Evolutionary conservation across 208 protist genomes (phyloP), one percentile per base, ranked within the genome.

Genomic region (Wallacemonas sp.): DNA sequence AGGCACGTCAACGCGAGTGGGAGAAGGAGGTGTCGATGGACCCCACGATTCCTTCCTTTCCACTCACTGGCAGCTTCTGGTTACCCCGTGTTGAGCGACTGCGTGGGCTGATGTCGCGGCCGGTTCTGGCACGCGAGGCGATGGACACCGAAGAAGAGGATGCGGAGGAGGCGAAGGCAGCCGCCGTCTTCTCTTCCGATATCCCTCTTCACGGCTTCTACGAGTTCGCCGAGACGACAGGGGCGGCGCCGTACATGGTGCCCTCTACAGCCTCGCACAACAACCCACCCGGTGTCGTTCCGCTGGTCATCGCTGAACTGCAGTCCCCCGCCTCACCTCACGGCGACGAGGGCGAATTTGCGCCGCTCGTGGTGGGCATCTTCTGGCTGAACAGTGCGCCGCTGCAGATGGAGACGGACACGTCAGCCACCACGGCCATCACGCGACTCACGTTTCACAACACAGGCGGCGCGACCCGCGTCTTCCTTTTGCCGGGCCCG

Each of bases 401-500:
- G 15, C 28, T 67, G 0, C 36, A 21, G 34, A 14, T 51, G 11
- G 15, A 44, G 17, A 51, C 64, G 21, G 64, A n/a, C n/a, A 60
- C 63, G 2, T 42, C 47, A 21, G 3, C 33, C 15, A 60, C 17
- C n/a, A 26, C 15, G 8, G 4, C 9, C 15, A 17, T 58, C n/a
- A 73, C 46, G 21, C 42, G 17, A 22, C 24, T 78, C 2, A 78
- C 91, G 27, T 98, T 96, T 82, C 79, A 91, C 9, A 84, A 72
- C 63, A 97, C 96, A 56, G 82, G 70, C 5, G 98, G 98, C 46
- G 68, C 90, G 9, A 88, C 98, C 4, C 93, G 98, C 44, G 41
- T 98, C 19, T 99, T 97, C 42, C 53, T 99, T 2, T 68, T 99
- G 21, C 66, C 89, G 5, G 97, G 97, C 9, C 86, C 94, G 19